Evolutionary conservation across 1,284 basidiomycete species (phyloP).

Genomic region (Ustilago vetiveriae): DNA sequence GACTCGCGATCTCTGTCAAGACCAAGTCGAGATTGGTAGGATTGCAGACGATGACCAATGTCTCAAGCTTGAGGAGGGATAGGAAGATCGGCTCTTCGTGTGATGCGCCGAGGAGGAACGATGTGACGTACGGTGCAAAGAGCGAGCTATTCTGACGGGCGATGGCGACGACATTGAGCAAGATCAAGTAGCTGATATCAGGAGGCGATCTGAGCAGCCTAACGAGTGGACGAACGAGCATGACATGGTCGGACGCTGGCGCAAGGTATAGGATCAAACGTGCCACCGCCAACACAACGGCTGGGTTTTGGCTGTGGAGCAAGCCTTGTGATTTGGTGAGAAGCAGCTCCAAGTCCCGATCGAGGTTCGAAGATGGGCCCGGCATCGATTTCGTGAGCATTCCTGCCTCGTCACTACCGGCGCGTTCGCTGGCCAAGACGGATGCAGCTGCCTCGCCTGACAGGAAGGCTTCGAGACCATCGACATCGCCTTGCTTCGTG

Average conservation of each 20-base stretch:
- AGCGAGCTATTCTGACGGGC: constrained; percentile 17
- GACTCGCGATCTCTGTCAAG: constrained; percentile 37
- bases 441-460: constrained; percentile 10
- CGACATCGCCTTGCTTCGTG: constrained; percentile 7
- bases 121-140: constrained; percentile 34
- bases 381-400: not conserved
- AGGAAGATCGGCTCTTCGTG: constrained; percentile 52
- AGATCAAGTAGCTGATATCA: constrained; percentile 48
- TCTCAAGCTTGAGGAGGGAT: constrained; percentile 53
- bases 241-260: constrained; percentile 17
- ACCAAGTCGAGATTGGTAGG: constrained; percentile 15
- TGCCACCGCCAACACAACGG: constrained; percentile 49
- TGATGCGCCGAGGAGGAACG: constrained; percentile 51
- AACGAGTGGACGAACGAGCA: constrained; percentile 34
- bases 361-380: constrained; percentile 22
- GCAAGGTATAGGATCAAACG: constrained; percentile 36
- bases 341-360: constrained; percentile 58
- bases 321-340: constrained; percentile 46
- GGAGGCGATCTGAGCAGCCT: constrained; percentile 43
- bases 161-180: constrained; percentile 42
- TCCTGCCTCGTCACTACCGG: not conserved
- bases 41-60: constrained; percentile 42
- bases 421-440: not conserved
- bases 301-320: constrained; percentile 53
- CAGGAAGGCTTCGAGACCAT: constrained; percentile 44